A percentile compares a stretch with the other conserved stretches of the same genome.
These are phyloP conservation scores for Amaranthus tricolor DNA, from an alignment of 179 eudicot genomes.

Conservation along the genomic window DNA sequence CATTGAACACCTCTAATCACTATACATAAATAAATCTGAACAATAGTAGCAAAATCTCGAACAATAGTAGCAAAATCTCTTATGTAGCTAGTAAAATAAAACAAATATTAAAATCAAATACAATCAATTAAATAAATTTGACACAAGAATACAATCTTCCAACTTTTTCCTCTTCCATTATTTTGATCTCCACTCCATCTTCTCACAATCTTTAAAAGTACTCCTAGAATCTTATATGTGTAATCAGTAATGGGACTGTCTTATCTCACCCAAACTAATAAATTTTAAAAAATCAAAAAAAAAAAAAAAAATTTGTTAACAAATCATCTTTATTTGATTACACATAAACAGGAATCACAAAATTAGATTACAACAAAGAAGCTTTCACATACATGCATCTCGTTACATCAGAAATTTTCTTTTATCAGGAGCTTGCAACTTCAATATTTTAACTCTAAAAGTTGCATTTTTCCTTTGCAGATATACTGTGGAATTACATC, in stretches of 20 bases:
- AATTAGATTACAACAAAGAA: constrained; percentile 7
- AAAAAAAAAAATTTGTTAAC: background rate
- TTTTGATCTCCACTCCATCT: background rate
- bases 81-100: too few species aligned
- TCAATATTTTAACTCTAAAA: background rate
- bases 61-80: too few species aligned
- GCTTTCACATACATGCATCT: constrained; percentile 10
- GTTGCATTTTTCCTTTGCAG: background rate
- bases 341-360: background rate
- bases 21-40: too few species aligned
- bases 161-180: too few species aligned
- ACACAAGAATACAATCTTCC: too few species aligned
- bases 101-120: too few species aligned
- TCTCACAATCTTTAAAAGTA: background rate
- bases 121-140: too few species aligned
- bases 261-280: background rate
- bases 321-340: background rate
- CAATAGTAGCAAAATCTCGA: too few species aligned
- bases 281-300: background rate
- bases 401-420: constrained; percentile 10
- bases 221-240: background rate
- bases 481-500: constrained; percentile 27
- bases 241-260: background rate
- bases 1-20: too few species aligned
- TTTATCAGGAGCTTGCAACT: constrained; percentile 12